phyloP scores from a whole-genome alignment of 1,284 basidiomycete species.

The Apiotrichum montevideense region DNA sequence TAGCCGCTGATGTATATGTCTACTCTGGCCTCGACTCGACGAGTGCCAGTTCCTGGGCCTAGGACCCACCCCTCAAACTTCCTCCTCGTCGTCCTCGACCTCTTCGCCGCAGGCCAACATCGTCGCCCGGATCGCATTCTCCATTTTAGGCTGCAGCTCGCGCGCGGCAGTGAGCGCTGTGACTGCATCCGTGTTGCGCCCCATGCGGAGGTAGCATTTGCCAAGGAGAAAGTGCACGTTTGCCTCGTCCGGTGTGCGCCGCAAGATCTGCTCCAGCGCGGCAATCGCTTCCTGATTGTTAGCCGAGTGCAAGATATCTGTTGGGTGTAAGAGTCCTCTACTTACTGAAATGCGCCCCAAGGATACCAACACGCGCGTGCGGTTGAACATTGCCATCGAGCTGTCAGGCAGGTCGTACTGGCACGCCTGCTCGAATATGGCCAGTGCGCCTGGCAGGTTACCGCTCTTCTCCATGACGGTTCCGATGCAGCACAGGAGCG shows the following conservation, averaged over 20 bases:
- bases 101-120: slow-evolving; percentile 35
- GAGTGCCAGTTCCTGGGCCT: no score
- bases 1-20: no score
- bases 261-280: slow-evolving; percentile 70
- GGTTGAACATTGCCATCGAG: slow-evolving; percentile 80
- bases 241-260: slow-evolving; percentile 73
- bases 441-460: slow-evolving; percentile 67
- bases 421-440: slow-evolving; percentile 69
- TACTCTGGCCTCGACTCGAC: no score
- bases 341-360: slow-evolving; percentile 73
- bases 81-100: slow-evolving; percentile 53
- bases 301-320: no score
- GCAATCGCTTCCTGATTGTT: slow-evolving; percentile 62
- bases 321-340: slow-evolving; percentile 14
- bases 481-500: slow-evolving; percentile 81
- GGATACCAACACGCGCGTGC: slow-evolving; percentile 77
- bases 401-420: slow-evolving; percentile 63
- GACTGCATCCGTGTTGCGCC: slow-evolving; percentile 69
- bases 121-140: slow-evolving; percentile 41
- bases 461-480: slow-evolving; percentile 78
- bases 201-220: slow-evolving; percentile 73
- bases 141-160: slow-evolving; percentile 57
- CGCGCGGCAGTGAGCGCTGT: slow-evolving; percentile 77
- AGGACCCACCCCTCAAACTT: neutral
- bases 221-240: slow-evolving; percentile 94